Base-by-base conservation (phyloP, 139 green algal genomes). In the Coelastrella sp. region DNA sequence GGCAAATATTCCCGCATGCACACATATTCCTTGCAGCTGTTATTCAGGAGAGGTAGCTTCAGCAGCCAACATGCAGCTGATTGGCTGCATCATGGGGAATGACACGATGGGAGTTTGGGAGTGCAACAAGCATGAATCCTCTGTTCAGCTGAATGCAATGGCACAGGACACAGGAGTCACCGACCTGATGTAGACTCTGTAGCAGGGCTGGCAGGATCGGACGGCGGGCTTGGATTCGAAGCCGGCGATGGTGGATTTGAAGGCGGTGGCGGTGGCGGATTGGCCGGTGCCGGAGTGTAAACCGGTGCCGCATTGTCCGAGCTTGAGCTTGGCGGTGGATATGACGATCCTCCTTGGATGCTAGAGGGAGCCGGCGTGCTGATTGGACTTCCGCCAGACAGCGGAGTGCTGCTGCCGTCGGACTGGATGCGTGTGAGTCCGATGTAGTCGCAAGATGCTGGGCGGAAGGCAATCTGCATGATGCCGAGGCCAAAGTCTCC, bases 401-500 rank as follows among this genome's bases (percentile, higher is more conserved):
- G 47, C 4, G 64, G 82, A 14, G 82, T 56, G 64, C 54, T 64
- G 4, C 14, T 32, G 19, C 64, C 82, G 16, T 86, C 59, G 13
- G 80, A 20, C 19, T 75, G 22, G 20, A 79, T 88, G 82, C 64
- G 23, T 11, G 71, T 73, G 32, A 32, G 47, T 16, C 82, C 82
- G 65, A 78, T 79, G 65, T 79, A 64, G 82, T 57, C 71, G 82
- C 82, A 88, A 23, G n/a, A 61, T 2, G 47, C 82, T 32, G 32
- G 65, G 65, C 82, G 82, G 61, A 54, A 88, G 23, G 22, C 19
- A 3, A 88, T 56, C 14, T 73, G 22, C 32, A 88, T 88, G 64
- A 88, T 61, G 82, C 82, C 82, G 4, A 88, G 32, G 4, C 65
- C 65, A 64, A 56, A 77, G 82, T 88, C 32, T 32, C 82, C 82